Conservation (phyloP, 371 early-diverging fungal genomes). For the Capillidium rhysosporum region DNA sequence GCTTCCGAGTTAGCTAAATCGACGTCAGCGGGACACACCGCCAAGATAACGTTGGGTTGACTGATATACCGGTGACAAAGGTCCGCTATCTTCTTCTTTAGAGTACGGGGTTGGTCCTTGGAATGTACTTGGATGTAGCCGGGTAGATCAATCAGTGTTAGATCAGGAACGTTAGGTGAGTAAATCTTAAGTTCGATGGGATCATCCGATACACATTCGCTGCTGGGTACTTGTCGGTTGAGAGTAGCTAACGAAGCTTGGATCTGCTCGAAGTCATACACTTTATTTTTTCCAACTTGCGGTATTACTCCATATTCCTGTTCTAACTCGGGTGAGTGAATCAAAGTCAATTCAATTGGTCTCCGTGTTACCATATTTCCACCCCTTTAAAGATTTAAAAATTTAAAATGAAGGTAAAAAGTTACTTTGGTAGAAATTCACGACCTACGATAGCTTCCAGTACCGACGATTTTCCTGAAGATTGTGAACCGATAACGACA, state of each 20-base stretch:
- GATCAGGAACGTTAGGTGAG: constrained; percentile 85
- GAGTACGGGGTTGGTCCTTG: constrained; percentile 76
- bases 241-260: constrained; percentile 78
- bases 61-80: constrained; percentile 85
- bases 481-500: constrained; percentile 95
- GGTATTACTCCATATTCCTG: constrained; percentile 93
- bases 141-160: constrained; percentile 95
- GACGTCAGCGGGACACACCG: constrained; percentile 95
- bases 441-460: constrained; percentile 98
- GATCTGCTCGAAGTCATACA: constrained; percentile 66
- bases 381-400: constrained; percentile 34
- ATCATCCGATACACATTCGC: constrained; percentile 77
- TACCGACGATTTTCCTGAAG: constrained; percentile 96
- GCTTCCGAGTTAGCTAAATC: constrained; percentile 98
- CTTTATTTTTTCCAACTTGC: constrained; percentile 67
- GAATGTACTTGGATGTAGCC: constrained; percentile 96
- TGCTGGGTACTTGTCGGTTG: constrained; percentile 81
- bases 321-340: constrained; percentile 66
- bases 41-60: constrained; percentile 90
- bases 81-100: constrained; percentile 84
- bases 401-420: neutral
- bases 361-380: constrained; percentile 96
- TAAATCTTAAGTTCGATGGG: constrained; percentile 91
- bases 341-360: constrained; percentile 94
- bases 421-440: constrained; percentile 94